Conservation (phyloP, 78 protist species). For the Cyanophora paradoxa region DNA sequence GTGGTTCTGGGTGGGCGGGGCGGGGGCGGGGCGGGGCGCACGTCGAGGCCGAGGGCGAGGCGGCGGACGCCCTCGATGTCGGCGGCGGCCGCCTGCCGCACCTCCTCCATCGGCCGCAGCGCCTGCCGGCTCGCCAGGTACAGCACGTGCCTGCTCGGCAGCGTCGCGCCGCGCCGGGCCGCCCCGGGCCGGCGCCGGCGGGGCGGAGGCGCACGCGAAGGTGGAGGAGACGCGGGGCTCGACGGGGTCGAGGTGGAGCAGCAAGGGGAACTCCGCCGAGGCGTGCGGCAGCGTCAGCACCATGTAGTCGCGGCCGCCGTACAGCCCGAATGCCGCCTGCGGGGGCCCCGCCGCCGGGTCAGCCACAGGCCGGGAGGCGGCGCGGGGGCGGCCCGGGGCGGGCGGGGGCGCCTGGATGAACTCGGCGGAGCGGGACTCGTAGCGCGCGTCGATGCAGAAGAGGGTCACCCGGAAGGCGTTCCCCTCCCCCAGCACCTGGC, state of each 20-base stretch:
- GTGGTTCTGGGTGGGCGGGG: too few relatives aligned
- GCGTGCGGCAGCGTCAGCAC: constrained; percentile 23
- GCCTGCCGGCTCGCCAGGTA: constrained; percentile 22
- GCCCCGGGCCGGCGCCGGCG: too few relatives aligned
- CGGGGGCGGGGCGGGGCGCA: neutral
- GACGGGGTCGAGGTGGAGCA: too few relatives aligned
- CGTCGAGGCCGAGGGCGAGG: neutral
- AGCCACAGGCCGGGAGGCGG: too few relatives aligned
- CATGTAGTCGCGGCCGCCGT: neutral
- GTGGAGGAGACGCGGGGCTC: too few relatives aligned
- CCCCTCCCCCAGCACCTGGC: neutral
- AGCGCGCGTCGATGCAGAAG: constrained; percentile 21
- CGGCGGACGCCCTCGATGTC: neutral
- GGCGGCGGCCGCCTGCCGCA: neutral
- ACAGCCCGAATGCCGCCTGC: neutral
- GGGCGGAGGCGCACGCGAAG: too few relatives aligned
- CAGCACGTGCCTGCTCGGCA: constrained; percentile 13
- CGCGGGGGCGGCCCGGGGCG: neutral
- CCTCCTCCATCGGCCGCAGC: neutral
- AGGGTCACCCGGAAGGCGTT: constrained; percentile 6
- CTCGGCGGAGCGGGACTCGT: constrained; percentile 9
- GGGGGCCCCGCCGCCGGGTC: too few relatives aligned
- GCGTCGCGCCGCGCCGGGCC: too few relatives aligned
- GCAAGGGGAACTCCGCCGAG: constrained; percentile 14
- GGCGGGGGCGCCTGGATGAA: too few relatives aligned